Conservation (phyloP, 208 protist species). For the Trypanosoma platydactyli region DNA sequence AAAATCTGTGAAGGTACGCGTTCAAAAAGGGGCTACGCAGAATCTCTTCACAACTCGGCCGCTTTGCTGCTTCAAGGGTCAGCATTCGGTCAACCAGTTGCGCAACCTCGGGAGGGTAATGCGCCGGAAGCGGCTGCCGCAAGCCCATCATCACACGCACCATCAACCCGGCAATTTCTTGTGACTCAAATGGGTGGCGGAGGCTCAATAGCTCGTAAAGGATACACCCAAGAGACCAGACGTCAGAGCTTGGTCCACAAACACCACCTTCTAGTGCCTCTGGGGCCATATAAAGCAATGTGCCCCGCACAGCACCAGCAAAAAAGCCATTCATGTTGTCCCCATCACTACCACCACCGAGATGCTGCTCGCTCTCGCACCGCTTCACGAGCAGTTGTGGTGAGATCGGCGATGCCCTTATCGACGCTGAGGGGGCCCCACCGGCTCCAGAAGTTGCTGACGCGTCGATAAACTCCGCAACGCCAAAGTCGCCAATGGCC, state of each 20-base stretch:
- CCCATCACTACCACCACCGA: neutral
- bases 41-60: constrained; percentile 71
- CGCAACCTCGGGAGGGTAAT: constrained; percentile 60
- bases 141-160: constrained; percentile 74
- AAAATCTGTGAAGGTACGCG: constrained; percentile 47
- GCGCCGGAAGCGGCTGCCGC: constrained; percentile 60
- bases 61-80: constrained; percentile 39
- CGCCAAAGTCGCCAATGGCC: constrained; percentile 88
- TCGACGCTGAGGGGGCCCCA: neutral
- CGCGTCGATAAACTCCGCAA: constrained; percentile 75
- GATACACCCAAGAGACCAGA: constrained; percentile 93
- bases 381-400: constrained; percentile 13
- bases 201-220: constrained; percentile 88
- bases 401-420: constrained; percentile 10
- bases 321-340: constrained; percentile 18
- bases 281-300: constrained; percentile 95
- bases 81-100: constrained; percentile 70
- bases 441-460: constrained; percentile 11
- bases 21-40: constrained; percentile 52
- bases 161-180: constrained; percentile 70
- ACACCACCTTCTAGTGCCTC: constrained; percentile 85
- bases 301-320: constrained; percentile 83
- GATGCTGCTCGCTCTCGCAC: neutral
- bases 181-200: constrained; percentile 82
- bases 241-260: constrained; percentile 72